Conservation (phyloP, 1,284 basidiomycete genomes). For the Lignosus rhinocerotis region DNA sequence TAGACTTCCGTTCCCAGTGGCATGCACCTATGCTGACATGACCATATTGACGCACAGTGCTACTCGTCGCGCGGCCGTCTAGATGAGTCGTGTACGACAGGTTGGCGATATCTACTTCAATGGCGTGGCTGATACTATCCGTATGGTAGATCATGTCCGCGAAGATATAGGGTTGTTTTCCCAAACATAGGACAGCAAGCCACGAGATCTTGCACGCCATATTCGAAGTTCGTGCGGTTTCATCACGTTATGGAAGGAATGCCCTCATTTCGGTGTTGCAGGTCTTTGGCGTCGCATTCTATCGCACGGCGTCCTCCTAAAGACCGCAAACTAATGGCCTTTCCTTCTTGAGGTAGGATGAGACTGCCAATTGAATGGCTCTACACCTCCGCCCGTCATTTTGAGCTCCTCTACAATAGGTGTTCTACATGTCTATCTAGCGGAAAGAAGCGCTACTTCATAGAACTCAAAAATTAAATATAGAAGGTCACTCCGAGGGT, state of each 20-base stretch:
- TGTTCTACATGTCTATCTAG: constrained; percentile 9
- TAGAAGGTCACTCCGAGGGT: background rate
- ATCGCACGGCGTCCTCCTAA: background rate
- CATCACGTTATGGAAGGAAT: background rate
- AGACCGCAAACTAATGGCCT: background rate
- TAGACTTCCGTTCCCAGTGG: background rate
- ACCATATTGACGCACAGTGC: background rate
- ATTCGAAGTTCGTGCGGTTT: background rate
- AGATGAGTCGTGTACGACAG: background rate
- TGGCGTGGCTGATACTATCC: background rate
- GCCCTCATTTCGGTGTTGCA: constrained; percentile 1
- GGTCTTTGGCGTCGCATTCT: background rate
- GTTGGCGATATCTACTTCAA: background rate
- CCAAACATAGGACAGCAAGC: background rate
- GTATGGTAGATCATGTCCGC: background rate
- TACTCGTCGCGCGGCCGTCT: background rate
- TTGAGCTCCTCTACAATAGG: constrained; percentile 12
- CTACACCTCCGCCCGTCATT: background rate
- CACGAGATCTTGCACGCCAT: background rate
- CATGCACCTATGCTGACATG: background rate
- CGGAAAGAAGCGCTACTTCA: background rate
- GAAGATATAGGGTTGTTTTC: background rate
- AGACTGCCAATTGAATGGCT: background rate
- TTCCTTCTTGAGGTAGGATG: too few species aligned
- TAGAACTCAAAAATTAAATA: background rate